Evolutionary conservation across 2,329 filamentous ascomycete genomes (phyloP), one percentile per base, ranked within the genome.

Genomic region (Aspergillus versicolor): DNA sequence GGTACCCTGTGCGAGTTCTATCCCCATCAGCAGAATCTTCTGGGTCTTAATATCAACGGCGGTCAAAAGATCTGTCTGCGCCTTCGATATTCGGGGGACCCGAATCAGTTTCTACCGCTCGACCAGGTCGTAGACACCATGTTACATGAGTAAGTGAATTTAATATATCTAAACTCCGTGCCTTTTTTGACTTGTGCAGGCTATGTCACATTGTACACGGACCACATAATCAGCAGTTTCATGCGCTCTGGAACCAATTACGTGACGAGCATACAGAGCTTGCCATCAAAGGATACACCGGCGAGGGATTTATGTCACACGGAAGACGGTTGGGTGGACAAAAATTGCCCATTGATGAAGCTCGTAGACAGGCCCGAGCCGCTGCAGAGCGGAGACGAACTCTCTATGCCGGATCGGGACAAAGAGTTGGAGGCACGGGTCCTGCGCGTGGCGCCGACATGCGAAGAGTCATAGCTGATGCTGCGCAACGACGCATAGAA

Each of bases 111-210:
- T 67, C 74, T 96, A 19, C 87, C 89, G 1, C 77, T 92, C 56
- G 91, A 97, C 68, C 80, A 89, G 62, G 82, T 96, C 7, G 81
- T 91, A 43, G 92, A 97, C 73, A 97, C 93, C 0, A 89, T 97
- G 86, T 84, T 97, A 19, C 93, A 97, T 71, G 93, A 97, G 79
- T 81, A 66, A 69, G 77, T 70, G 5, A 38, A n/a, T 48, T 11
- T 6, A 11, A 22, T 12, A 1, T 27, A 17, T 9, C 13, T 34
- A 21, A 7, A 3, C 19, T 44, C 9, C 13, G 43, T 24, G 3
- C 38, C 34, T 6, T 45, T 46, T n/a, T 13, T 41, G 15, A 70
- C 41, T 58, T 41, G 2, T 27, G 6, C 48, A 81, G 79, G 65
- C 84, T 97, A 3, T 88, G 86, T n/a, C 93, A 97, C 69, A 96